Percentiles rank a stretch among this genome's conserved stretches.
These are phyloP conservation scores for Penicillium rolfsii DNA, from an alignment of 2,329 filamentous ascomycete species.

Conservation along the genomic window DNA sequence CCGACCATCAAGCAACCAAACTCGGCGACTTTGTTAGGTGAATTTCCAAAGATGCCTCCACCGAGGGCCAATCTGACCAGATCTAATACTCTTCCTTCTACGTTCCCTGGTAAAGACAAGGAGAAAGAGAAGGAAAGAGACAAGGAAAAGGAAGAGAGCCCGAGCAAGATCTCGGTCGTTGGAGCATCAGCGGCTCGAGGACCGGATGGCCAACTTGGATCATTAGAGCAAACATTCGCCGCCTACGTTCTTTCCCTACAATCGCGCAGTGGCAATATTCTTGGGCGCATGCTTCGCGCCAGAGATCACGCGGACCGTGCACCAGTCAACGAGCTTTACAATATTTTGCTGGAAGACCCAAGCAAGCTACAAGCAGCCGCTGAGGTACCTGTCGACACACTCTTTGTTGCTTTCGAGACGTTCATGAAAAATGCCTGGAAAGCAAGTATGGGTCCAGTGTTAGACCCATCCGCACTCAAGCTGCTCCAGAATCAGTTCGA, in stretches of 20 bases:
- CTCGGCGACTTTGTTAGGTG: slow-evolving; percentile 44
- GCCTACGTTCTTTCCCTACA: slow-evolving; percentile 82
- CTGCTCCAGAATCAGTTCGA: slow-evolving; percentile 65
- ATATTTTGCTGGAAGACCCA: slow-evolving; percentile 80
- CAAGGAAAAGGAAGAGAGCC: slow-evolving; percentile 35
- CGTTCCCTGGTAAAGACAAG: slow-evolving; percentile 52
- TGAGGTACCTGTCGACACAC: slow-evolving; percentile 77
- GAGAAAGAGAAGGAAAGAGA: slow-evolving; percentile 42
- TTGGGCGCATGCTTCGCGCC: slow-evolving; percentile 74
- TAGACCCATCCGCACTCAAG: slow-evolving; percentile 71
- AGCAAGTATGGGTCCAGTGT: slow-evolving; percentile 82
- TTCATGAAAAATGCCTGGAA: slow-evolving; percentile 87
- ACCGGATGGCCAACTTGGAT: slow-evolving; percentile 67
- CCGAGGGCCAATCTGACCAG: slow-evolving; percentile 43
- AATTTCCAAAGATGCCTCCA: slow-evolving; percentile 50
- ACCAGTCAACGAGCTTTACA: slow-evolving; percentile 86
- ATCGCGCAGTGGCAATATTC: slow-evolving; percentile 81
- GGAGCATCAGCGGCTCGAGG: slow-evolving; percentile 56
- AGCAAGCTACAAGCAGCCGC: slow-evolving; percentile 74
- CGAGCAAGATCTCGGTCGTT: slow-evolving; percentile 53
- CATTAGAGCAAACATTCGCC: slow-evolving; percentile 81
- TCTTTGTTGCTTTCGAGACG: slow-evolving; percentile 92
- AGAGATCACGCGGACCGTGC: slow-evolving; percentile 74
- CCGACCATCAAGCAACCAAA: slow-evolving; percentile 40
- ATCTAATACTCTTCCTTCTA: slow-evolving; percentile 49